phyloP scores from a whole-genome alignment of 1,284 basidiomycete species.

The Fomes fomentarius region DNA sequence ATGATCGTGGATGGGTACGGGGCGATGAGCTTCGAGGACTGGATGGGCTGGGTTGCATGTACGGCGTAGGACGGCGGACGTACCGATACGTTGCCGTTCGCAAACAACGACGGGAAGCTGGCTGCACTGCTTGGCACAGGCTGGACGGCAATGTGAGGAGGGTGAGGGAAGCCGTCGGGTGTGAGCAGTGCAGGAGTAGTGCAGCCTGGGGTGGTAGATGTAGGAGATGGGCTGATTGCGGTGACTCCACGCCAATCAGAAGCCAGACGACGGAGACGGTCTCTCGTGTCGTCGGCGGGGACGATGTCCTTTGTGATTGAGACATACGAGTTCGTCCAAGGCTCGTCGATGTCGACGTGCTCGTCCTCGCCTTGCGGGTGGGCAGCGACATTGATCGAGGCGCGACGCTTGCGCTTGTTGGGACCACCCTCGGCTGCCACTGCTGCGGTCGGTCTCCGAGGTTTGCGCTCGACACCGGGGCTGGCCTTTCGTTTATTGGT shows the following conservation, averaged over 20 bases:
- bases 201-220: conserved; percentile 33
- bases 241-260: conserved; percentile 70
- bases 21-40: conserved; percentile 51
- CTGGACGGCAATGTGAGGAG: conserved; percentile 37
- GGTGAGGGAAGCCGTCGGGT: conserved; percentile 29
- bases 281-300: conserved; percentile 52
- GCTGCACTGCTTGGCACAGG: conserved; percentile 38
- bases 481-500: conserved; percentile 35
- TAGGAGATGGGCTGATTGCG: conserved; percentile 48
- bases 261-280: conserved; percentile 59
- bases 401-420: conserved; percentile 45
- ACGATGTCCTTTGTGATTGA: conserved; percentile 57
- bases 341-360: conserved; percentile 53
- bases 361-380: conserved; percentile 43
- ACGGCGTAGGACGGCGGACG: conserved; percentile 55
- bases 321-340: conserved; percentile 39
- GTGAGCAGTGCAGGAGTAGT: conserved; percentile 37
- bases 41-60: conserved; percentile 52
- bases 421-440: conserved; percentile 38
- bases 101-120: conserved; percentile 40
- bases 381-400: conserved; percentile 34
- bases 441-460: conserved; percentile 42
- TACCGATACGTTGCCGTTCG: conserved; percentile 41
- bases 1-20: conserved; percentile 62
- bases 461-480: conserved; percentile 51